Base-by-base conservation (phyloP, 352 stramenopile genomes). In the Pythium phragmiticola region DNA sequence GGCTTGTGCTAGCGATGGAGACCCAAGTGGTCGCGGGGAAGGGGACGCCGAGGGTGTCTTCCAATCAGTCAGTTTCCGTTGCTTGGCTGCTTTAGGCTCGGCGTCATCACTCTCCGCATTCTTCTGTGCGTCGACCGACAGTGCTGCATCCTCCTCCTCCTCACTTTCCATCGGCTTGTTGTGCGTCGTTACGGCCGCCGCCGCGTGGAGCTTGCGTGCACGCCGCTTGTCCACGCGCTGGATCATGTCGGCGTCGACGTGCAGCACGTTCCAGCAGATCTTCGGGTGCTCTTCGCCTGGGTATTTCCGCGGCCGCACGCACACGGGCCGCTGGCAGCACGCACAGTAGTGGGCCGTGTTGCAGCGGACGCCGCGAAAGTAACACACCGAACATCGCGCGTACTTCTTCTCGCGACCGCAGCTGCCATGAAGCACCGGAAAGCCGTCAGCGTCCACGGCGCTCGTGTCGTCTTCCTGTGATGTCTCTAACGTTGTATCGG, bases 251-350 rank as follows among this genome's bases (percentile, higher is more conserved):
- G 83, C 79, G 68, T 90, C 82, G 74, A 88, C 80, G 59, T 90
- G 82, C 39, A 90, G 72, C 61, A 90, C 82, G 47, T 90, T 90
- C 82, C 82, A 90, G 68, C 79, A 90, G 53, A 90, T 90, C 72
- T 90, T 90, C 11, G 78, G 71, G 48, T 89, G 73, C 33, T 83
- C 72, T 57, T 90, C 82, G 47, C 79, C 77, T 14, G 82, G 82
- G 53, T 90, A 89, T 46, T 73, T 80, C 4, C 82, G 76, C 47
- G 82, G 79, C 12, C 82, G 82, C 51, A 89, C 83, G 57, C 82
- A 90, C 65, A 90, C 80, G n/a, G 82, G 68, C 3, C 80, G 77
- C 63, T 89, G 80, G 60, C 82, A 90, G 65, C 82, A 88, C 19
- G 73, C 72, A 53, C 82, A 90, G 43, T 89, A 90, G 53, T 89